phyloP scores from a whole-genome alignment of 345 rosid genomes.

The Orychophragmus violaceus region DNA sequence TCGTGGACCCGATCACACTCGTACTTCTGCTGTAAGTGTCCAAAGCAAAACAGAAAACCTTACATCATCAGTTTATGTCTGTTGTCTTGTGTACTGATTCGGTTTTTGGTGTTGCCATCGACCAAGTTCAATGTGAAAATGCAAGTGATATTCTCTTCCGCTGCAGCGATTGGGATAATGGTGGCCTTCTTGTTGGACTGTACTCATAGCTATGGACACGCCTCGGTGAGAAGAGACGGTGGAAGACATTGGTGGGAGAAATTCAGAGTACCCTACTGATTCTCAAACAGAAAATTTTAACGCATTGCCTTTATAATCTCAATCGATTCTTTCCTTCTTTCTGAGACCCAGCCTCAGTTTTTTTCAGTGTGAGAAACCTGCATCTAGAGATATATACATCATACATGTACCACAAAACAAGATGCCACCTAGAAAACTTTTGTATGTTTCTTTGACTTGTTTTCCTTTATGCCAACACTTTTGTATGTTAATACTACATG shows the following conservation, averaged over 20 bases:
- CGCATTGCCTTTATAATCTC: constrained; percentile 61
- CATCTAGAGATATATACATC: not conserved
- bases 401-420: constrained; percentile 7
- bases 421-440: not conserved
- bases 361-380: not conserved
- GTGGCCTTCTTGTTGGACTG: constrained; percentile 55
- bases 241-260: constrained; percentile 93
- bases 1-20: constrained; percentile 62
- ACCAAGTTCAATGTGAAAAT: constrained; percentile 72
- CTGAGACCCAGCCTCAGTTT: constrained; percentile 13
- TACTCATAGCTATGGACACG: constrained; percentile 53
- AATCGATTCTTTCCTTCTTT: constrained; percentile 85
- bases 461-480: too few relatives aligned
- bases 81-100: constrained; percentile 2
- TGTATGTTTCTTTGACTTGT: not conserved
- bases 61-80: not conserved
- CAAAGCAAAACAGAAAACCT: not conserved
- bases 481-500: too few relatives aligned
- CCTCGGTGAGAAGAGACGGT: constrained; percentile 53
- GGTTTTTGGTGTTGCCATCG: not conserved
- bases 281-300: constrained; percentile 66
- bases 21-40: constrained; percentile 51
- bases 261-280: constrained; percentile 50
- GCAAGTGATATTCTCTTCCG: constrained; percentile 87
- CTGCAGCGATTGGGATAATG: constrained; percentile 62